phyloP scores from a whole-genome alignment of 116 monocot species.

The Phalaenopsis hybrid region DNA sequence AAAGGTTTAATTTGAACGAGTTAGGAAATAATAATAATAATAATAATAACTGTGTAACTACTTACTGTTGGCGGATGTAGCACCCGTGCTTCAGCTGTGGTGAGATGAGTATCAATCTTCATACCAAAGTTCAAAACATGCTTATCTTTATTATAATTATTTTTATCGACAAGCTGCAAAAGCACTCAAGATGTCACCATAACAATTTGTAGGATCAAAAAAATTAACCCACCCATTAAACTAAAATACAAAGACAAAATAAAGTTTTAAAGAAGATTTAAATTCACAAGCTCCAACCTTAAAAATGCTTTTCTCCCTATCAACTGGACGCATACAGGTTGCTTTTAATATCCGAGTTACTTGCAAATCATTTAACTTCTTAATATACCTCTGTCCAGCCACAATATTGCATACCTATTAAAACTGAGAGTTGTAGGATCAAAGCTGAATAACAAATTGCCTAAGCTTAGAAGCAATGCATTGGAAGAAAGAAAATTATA shows the following conservation, averaged over 20 bases:
- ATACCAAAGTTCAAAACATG: slow-evolving; percentile 62
- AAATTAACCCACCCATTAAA: too few relatives aligned
- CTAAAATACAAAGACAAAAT: too few relatives aligned
- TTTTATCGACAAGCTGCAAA: slow-evolving; percentile 26
- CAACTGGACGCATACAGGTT: slow-evolving; percentile 45
- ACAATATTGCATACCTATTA: too few relatives aligned
- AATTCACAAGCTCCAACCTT: slow-evolving; percentile 20
- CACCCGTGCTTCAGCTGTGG: slow-evolving; percentile 50
- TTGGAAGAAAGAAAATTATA: not conserved
- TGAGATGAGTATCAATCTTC: slow-evolving; percentile 13
- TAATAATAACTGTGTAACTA: not conserved
- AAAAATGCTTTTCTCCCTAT: slow-evolving; percentile 36
- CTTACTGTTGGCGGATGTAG: slow-evolving; percentile 58
- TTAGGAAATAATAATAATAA: too few relatives aligned
- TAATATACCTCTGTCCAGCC: slow-evolving; percentile 35
- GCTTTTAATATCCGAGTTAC: slow-evolving; percentile 40
- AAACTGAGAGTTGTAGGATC: too few relatives aligned
- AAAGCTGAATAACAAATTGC: too few relatives aligned
- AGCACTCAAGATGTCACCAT: not conserved
- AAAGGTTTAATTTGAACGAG: too few relatives aligned
- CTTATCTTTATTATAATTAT: slow-evolving; percentile 40
- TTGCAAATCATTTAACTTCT: slow-evolving; percentile 62
- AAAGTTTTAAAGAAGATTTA: not conserved
- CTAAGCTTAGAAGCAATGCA: too few relatives aligned
- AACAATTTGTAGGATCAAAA: too few relatives aligned